phyloP scores from a whole-genome alignment of 768 basidiomycete species.

The Paxillus ammoniavirescens region DNA sequence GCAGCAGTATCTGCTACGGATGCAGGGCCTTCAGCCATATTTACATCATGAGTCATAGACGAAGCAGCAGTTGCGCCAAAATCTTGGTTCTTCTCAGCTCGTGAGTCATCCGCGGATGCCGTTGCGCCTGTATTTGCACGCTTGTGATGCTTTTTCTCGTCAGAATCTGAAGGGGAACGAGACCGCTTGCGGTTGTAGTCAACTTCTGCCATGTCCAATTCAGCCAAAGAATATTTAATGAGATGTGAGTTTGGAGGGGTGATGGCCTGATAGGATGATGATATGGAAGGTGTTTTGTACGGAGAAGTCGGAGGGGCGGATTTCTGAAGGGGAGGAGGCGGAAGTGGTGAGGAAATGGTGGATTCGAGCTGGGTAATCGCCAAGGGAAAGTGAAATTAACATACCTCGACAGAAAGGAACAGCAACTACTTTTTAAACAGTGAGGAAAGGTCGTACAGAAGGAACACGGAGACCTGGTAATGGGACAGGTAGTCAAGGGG shows the following conservation, averaged over 20 bases:
- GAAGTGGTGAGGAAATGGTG: conserved; percentile 56
- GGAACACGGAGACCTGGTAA: background rate
- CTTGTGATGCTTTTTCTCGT: conserved; percentile 77
- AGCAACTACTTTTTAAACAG: background rate
- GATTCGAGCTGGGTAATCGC: conserved; percentile 53
- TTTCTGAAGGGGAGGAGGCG: conserved; percentile 53
- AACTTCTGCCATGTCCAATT: conserved; percentile 83
- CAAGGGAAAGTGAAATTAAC: conserved; percentile 28
- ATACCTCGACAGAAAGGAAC: conserved; percentile 29
- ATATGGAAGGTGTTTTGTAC: conserved; percentile 37
- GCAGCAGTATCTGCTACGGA: conserved; percentile 45
- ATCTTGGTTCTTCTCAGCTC: conserved; percentile 45
- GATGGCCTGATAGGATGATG: conserved; percentile 44
- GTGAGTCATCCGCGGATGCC: conserved; percentile 60
- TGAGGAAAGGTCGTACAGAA: background rate
- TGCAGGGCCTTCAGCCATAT: conserved; percentile 53
- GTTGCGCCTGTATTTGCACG: conserved; percentile 79
- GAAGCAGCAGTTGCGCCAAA: conserved; percentile 39
- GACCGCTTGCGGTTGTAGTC: conserved; percentile 84
- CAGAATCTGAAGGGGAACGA: conserved; percentile 80
- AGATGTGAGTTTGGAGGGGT: conserved; percentile 38
- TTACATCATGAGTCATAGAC: conserved; percentile 53
- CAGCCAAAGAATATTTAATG: conserved; percentile 41
- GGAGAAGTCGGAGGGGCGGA: conserved; percentile 36
- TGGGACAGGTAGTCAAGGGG: background rate